These are phyloP conservation scores for Leucaena leucocephala DNA, from an alignment of 306 rosid species.

Conservation along the genomic window DNA sequence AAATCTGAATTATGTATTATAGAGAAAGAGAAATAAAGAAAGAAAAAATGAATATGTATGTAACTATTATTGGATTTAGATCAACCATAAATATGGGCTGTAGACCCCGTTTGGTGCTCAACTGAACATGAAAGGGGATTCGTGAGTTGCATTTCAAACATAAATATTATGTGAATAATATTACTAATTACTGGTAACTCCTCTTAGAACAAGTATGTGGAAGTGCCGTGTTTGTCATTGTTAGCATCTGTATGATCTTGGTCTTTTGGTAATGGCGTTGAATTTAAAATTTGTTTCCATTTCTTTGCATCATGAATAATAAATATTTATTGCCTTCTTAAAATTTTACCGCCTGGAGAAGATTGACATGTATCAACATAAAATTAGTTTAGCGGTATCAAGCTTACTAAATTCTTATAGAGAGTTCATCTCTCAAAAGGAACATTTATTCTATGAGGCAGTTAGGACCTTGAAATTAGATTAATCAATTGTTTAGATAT, in stretches of 20 bases:
- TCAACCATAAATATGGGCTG: background rate
- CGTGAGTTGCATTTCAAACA: background rate
- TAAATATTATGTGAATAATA: background rate
- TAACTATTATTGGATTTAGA: conserved; percentile 14
- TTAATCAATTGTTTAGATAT: too few relatives aligned
- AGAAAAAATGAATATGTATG: background rate
- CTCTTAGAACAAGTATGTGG: background rate
- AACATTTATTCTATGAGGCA: too few relatives aligned
- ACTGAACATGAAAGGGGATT: background rate
- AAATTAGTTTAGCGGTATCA: too few relatives aligned
- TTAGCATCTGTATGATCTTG: background rate
- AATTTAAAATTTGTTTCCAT: background rate
- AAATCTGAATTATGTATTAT: background rate
- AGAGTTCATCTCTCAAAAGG: too few relatives aligned
- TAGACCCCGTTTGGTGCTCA: background rate
- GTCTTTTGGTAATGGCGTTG: background rate
- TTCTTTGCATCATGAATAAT: background rate
- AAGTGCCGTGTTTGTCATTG: background rate
- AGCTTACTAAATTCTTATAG: too few relatives aligned
- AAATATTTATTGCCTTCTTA: background rate
- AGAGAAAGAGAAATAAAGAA: background rate
- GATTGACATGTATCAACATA: too few relatives aligned
- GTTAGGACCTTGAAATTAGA: too few relatives aligned
- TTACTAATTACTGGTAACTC: background rate
- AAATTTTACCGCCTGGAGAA: too few relatives aligned